Evolutionary conservation across 805 yeast species (phyloP).

Genomic region (Diddensiella caesifluorescens): DNA sequence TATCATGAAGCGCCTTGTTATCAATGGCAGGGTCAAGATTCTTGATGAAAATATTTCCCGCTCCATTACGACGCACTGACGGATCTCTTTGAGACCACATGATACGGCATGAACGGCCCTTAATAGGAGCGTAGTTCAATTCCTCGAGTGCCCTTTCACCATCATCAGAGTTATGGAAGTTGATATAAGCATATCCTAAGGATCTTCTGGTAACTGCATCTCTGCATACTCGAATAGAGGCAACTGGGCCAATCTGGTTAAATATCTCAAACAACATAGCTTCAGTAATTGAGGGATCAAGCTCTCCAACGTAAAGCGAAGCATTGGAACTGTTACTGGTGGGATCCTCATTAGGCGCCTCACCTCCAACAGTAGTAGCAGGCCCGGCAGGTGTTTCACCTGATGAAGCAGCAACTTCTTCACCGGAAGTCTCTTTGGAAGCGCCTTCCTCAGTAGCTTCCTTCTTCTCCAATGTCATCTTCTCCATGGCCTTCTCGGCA

Average conservation of each 20-base stretch:
- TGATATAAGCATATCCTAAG: constrained; percentile 96
- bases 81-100: constrained; percentile 99
- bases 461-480: constrained; percentile 27
- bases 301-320: constrained; percentile 95
- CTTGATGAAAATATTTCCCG: constrained; percentile 96
- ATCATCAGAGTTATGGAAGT: constrained; percentile 82
- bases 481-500: constrained; percentile 34
- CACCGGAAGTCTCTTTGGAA: constrained; percentile 19
- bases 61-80: constrained; percentile 86
- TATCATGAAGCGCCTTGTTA: constrained; percentile 97
- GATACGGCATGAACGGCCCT: constrained; percentile 96
- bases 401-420: constrained; percentile 21
- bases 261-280: constrained; percentile 91
- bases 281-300: constrained; percentile 88
- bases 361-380: constrained; percentile 19
- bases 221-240: constrained; percentile 97
- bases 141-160: constrained; percentile 93
- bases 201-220: constrained; percentile 96
- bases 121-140: constrained; percentile 88
- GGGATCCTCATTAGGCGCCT: constrained; percentile 20
- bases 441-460: constrained; percentile 52
- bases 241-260: constrained; percentile 90
- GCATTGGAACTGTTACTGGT: constrained; percentile 49
- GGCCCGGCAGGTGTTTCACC: constrained; percentile 22
- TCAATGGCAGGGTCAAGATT: constrained; percentile 97